These are phyloP conservation scores for Hebeloma cylindrosporum DNA, from an alignment of 768 basidiomycete genomes.

Conservation along the genomic window DNA sequence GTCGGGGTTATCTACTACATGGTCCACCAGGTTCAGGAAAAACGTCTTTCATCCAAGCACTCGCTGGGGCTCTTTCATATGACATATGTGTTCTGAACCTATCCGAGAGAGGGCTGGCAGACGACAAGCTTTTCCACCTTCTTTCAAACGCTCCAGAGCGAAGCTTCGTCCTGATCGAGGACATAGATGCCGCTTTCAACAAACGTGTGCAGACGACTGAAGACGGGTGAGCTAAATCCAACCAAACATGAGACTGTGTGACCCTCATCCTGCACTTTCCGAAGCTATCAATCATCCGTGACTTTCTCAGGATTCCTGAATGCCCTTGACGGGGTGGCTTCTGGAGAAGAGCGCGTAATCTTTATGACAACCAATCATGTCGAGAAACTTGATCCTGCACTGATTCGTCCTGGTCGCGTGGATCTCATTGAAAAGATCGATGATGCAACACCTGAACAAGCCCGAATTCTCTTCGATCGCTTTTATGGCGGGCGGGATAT, in stretches of 20 bases:
- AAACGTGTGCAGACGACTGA: slow-evolving; percentile 87
- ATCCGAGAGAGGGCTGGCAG: slow-evolving; percentile 92
- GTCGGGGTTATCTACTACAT: slow-evolving; percentile 91
- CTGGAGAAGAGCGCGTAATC: slow-evolving; percentile 95
- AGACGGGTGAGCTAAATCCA: slow-evolving; percentile 84
- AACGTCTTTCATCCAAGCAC: slow-evolving; percentile 96
- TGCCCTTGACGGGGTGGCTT: slow-evolving; percentile 95
- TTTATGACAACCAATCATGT: slow-evolving; percentile 99
- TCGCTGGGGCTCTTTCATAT: slow-evolving; percentile 89
- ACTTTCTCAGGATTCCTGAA: slow-evolving; percentile 98
- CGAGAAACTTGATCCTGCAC: slow-evolving; percentile 84
- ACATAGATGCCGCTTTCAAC: slow-evolving; percentile 96
- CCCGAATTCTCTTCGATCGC: slow-evolving; percentile 69
- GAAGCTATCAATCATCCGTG: slow-evolving; percentile 89
- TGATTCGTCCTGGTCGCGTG: slow-evolving; percentile 94
- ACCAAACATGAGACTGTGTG: slow-evolving; percentile 3
- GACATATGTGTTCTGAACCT: slow-evolving; percentile 96
- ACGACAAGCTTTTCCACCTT: slow-evolving; percentile 94
- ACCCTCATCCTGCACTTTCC: slow-evolving; percentile 14
- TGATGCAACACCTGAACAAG: slow-evolving; percentile 84
- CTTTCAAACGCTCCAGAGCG: slow-evolving; percentile 91
- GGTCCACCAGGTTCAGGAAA: slow-evolving; percentile 99
- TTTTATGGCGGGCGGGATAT: slow-evolving; percentile 69
- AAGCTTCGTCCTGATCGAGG: slow-evolving; percentile 94
- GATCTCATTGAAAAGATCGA: slow-evolving; percentile 83